A percentile compares a stretch with the other conserved stretches of the same genome.
These are phyloP conservation scores for Cicer pinnatifidum DNA, from an alignment of 306 rosid genomes.

Conservation along the genomic window DNA sequence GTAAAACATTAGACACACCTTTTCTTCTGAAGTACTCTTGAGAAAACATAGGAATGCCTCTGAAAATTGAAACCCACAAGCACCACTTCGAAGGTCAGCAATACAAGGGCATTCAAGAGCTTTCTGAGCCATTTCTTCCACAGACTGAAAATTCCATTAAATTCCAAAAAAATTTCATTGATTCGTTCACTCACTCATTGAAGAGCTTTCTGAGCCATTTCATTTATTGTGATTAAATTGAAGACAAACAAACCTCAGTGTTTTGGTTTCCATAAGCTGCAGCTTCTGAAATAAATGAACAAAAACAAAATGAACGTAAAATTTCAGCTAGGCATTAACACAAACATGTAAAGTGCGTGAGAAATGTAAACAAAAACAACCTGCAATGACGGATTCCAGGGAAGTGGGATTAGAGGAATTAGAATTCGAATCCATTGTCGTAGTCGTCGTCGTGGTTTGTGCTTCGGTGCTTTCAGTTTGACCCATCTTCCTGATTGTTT, in stretches of 20 bases:
- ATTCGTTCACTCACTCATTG: constrained; percentile 10
- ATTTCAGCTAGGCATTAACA: constrained; percentile 36
- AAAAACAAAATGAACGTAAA: constrained; percentile 10
- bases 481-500: constrained; percentile 36
- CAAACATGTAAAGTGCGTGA: constrained; percentile 44
- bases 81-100: constrained; percentile 80
- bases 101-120: constrained; percentile 95
- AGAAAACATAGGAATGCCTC: constrained; percentile 87
- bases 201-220: too few relatives aligned
- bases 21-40: constrained; percentile 85
- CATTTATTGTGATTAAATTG: neutral
- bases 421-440: neutral
- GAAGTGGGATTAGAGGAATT: constrained; percentile 49
- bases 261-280: constrained; percentile 70
- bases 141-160: constrained; percentile 60
- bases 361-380: constrained; percentile 39
- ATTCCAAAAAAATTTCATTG: constrained; percentile 9
- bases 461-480: constrained; percentile 45
- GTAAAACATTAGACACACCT: constrained; percentile 52
- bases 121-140: constrained; percentile 82
- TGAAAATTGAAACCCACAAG: constrained; percentile 81
- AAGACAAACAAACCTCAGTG: constrained; percentile 63
- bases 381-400: constrained; percentile 63
- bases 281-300: constrained; percentile 71
- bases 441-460: constrained; percentile 2